Evolutionary conservation across 2,329 filamentous ascomycete species (phyloP).

Genomic region (Botryosphaeria dothidea): DNA sequence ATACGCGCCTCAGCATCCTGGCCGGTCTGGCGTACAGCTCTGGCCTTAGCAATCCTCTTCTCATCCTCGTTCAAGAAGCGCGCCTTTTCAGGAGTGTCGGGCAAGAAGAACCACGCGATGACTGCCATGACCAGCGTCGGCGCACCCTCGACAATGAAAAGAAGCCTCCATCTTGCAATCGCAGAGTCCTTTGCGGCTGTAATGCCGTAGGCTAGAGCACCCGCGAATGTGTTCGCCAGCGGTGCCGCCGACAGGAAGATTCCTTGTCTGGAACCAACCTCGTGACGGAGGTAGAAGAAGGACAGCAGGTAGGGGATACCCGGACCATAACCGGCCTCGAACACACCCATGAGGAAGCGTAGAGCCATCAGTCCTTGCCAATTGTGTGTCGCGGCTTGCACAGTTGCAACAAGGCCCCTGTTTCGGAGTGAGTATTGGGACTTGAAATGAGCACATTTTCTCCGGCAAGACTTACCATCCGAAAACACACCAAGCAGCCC

Average conservation of each 20-base stretch:
- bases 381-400: constrained; percentile 32
- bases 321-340: constrained; percentile 47
- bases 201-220: constrained; percentile 58
- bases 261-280: constrained; percentile 58
- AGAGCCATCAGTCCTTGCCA: constrained; percentile 38
- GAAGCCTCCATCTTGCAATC: constrained; percentile 63
- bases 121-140: constrained; percentile 45
- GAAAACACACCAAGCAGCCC: constrained; percentile 37
- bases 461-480: constrained; percentile 27
- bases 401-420: constrained; percentile 32
- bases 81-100: constrained; percentile 46
- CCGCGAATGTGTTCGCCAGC: constrained; percentile 78
- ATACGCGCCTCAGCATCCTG: constrained; percentile 26
- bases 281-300: constrained; percentile 61
- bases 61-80: constrained; percentile 46
- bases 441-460: not conserved
- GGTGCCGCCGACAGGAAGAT: constrained; percentile 58
- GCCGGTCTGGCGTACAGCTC: constrained; percentile 35
- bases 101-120: constrained; percentile 46
- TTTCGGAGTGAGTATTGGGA: not conserved
- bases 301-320: constrained; percentile 54
- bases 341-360: constrained; percentile 37
- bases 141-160: constrained; percentile 51
- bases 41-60: constrained; percentile 32
- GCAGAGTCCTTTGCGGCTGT: constrained; percentile 37